A percentile compares a stretch with the other conserved stretches of the same genome.
These are phyloP conservation scores for Apiotrichum domesticum DNA, from an alignment of 1,284 basidiomycete species.

Conservation along the genomic window DNA sequence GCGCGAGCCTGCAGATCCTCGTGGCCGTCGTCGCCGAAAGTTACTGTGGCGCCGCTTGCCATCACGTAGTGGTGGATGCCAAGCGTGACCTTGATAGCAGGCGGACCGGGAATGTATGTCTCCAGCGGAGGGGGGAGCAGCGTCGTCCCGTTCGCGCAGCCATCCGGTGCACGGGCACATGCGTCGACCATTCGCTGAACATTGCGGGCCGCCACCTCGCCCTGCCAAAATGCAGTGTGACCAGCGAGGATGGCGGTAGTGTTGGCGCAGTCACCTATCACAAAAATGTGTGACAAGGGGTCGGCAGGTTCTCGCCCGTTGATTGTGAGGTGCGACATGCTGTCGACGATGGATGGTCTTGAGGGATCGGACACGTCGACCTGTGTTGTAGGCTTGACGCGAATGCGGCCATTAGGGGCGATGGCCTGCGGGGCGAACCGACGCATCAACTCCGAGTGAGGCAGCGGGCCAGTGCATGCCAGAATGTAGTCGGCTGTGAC, in stretches of 20 bases:
- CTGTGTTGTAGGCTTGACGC: constrained; percentile 60
- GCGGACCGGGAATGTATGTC: constrained; percentile 54
- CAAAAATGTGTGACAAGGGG: constrained; percentile 39
- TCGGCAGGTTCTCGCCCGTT: neutral
- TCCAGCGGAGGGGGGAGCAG: constrained; percentile 49
- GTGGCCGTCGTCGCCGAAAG: constrained; percentile 48
- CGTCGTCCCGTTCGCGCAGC: constrained; percentile 22
- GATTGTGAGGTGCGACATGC: too few species aligned
- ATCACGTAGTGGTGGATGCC: constrained; percentile 54
- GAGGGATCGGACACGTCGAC: constrained; percentile 12
- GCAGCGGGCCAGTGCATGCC: constrained; percentile 67
- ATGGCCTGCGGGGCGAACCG: constrained; percentile 54
- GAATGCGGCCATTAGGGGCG: constrained; percentile 47
- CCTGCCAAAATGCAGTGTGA: constrained; percentile 62
- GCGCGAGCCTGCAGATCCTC: constrained; percentile 51
- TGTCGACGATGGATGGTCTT: constrained; percentile 14
- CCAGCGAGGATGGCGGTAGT: constrained; percentile 54
- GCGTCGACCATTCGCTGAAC: constrained; percentile 41
- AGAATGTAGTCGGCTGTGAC: constrained; percentile 64
- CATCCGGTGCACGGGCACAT: too few species aligned
- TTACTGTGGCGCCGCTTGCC: constrained; percentile 51
- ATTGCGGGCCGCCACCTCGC: constrained; percentile 45
- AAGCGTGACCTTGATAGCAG: constrained; percentile 65
- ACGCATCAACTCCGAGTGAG: constrained; percentile 59
- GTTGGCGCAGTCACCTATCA: constrained; percentile 48